Percentiles rank a stretch among this genome's conserved stretches.
Evolutionary conservation across 2,329 filamentous ascomycete genomes (phyloP).

Genomic region (Parastagonospora nodorum): DNA sequence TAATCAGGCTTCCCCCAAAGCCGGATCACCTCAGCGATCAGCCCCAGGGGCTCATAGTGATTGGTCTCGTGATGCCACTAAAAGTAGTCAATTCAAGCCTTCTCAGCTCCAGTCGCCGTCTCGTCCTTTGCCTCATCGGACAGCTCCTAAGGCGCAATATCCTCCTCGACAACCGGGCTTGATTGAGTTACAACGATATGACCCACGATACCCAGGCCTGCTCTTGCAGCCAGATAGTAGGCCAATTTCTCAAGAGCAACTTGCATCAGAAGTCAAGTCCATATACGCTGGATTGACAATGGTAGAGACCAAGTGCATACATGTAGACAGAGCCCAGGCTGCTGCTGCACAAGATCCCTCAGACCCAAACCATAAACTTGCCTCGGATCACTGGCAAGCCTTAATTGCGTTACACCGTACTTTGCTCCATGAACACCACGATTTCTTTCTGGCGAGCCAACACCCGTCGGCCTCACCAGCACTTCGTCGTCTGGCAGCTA

Average conservation of each 20-base stretch:
- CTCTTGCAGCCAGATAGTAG: conserved; percentile 66
- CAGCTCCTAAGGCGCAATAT: conserved; percentile 12
- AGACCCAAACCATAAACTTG: conserved; percentile 50
- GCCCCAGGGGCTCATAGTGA: conserved; percentile 31
- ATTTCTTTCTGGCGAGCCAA: conserved; percentile 78
- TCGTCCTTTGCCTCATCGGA: conserved; percentile 15
- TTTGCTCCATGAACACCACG: conserved; percentile 70
- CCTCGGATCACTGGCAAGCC: conserved; percentile 79
- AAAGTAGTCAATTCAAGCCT: conserved; percentile 20
- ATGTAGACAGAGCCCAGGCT: conserved; percentile 71
- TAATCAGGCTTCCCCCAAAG: conserved; percentile 17
- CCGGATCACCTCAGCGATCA: conserved; percentile 21
- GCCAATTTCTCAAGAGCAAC: conserved; percentile 75
- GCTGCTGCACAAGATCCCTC: conserved; percentile 58
- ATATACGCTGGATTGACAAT: conserved; percentile 84
- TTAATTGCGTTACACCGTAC: conserved; percentile 82
- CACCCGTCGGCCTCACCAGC: conserved; percentile 75
- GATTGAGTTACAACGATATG: conserved; percentile 37
- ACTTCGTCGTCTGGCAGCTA: conserved; percentile 70
- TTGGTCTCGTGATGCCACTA: conserved; percentile 27
- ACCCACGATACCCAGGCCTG: conserved; percentile 47
- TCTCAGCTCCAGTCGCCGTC: conserved; percentile 16
- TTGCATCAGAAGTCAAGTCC: conserved; percentile 79
- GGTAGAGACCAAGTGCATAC: conserved; percentile 86
- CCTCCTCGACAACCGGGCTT: conserved; percentile 37